Evolutionary conservation across 2,329 filamentous ascomycete species (phyloP).

Genomic region (Aspergillus fumigatiaffinis): DNA sequence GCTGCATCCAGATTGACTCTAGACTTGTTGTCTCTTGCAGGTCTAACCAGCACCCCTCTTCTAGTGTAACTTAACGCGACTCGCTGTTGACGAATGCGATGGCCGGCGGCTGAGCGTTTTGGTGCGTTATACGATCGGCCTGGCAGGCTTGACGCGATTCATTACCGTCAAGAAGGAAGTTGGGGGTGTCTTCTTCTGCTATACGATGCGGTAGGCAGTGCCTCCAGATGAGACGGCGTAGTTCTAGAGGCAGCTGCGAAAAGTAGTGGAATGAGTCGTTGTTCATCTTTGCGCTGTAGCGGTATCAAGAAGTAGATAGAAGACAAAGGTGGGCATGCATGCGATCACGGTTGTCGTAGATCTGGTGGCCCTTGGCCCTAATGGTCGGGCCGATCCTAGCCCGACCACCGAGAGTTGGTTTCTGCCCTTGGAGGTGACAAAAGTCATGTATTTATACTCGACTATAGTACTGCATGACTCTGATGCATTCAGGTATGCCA

Average conservation of each 20-base stretch:
- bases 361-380: too few species aligned
- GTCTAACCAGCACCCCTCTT: background rate
- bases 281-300: too few species aligned
- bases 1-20: background rate
- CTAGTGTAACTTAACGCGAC: background rate
- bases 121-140: background rate
- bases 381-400: too few species aligned
- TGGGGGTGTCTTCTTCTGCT: constrained; percentile 1
- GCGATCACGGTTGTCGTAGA: too few species aligned
- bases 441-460: too few species aligned
- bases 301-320: too few species aligned
- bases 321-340: too few species aligned
- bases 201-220: constrained; percentile 6
- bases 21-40: background rate
- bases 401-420: too few species aligned
- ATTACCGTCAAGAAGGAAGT: background rate
- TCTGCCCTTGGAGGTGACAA: too few species aligned
- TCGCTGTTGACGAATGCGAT: background rate
- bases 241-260: constrained; percentile 2
- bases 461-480: too few species aligned
- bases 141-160: constrained; percentile 1
- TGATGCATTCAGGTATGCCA: too few species aligned
- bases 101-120: background rate
- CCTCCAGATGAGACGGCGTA: constrained; percentile 8
- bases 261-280: background rate